These are phyloP conservation scores for Diaporthe vaccinii DNA, from an alignment of 2,329 filamentous ascomycete genomes.

Conservation along the genomic window DNA sequence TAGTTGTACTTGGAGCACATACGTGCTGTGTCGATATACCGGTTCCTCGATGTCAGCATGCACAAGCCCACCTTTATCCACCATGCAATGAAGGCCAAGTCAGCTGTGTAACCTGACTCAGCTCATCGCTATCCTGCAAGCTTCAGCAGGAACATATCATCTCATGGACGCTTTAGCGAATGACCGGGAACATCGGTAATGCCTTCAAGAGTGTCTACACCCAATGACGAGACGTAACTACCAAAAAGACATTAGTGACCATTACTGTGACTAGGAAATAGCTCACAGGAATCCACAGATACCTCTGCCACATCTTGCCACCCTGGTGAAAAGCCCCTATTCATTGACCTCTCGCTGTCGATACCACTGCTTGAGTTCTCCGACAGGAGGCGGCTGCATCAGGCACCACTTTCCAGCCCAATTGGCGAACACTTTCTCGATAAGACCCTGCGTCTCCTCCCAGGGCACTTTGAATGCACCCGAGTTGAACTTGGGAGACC, in stretches of 20 bases:
- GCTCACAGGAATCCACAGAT: background rate
- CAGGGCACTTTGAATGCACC: slow-evolving; percentile 45
- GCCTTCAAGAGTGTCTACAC: background rate
- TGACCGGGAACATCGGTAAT: background rate
- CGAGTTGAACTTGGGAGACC: slow-evolving; percentile 46
- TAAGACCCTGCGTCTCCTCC: slow-evolving; percentile 41
- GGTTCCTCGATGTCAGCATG: background rate
- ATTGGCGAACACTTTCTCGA: slow-evolving; percentile 15
- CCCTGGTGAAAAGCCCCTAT: background rate
- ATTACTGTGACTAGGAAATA: too few relatives aligned
- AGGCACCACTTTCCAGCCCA: slow-evolving; percentile 17
- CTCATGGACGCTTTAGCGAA: background rate
- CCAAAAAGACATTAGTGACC: too few relatives aligned
- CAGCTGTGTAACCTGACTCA: background rate
- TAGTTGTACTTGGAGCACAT: background rate
- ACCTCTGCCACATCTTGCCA: background rate
- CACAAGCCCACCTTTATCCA: background rate
- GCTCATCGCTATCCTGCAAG: background rate
- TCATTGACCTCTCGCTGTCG: background rate
- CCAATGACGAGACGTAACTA: background rate
- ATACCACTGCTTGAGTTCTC: background rate
- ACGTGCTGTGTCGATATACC: background rate
- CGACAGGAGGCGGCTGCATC: background rate
- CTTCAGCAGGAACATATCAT: background rate
- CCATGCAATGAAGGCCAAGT: background rate